These are phyloP conservation scores for Articulospora tetracladia DNA, from an alignment of 495 filamentous ascomycete species.

Conservation along the genomic window DNA sequence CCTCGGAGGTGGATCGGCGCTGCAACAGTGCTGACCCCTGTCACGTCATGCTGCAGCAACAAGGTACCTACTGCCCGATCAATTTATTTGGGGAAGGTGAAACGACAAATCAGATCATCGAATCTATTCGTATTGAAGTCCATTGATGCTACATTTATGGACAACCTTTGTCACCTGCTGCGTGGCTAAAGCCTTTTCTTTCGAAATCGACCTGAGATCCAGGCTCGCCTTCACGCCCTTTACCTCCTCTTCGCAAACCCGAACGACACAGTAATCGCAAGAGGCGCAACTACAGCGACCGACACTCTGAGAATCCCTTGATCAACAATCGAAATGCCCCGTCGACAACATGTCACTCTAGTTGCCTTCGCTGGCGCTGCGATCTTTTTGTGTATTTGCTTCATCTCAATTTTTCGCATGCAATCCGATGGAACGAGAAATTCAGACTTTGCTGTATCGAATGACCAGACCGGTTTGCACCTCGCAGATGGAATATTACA, in stretches of 20 bases:
- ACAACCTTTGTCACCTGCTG: not conserved
- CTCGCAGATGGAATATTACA: slow-evolving; percentile 43
- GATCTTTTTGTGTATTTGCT: slow-evolving; percentile 34
- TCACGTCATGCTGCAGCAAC: not conserved
- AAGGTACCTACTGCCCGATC: not conserved
- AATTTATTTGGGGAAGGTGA: slow-evolving; percentile 4
- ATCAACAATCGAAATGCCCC: slow-evolving; percentile 32
- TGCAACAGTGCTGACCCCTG: not conserved
- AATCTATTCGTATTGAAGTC: not conserved
- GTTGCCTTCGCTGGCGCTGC: slow-evolving; percentile 30
- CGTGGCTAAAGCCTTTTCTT: not conserved
- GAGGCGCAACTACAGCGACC: not conserved
- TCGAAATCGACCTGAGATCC: not conserved
- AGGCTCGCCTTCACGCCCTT: not conserved
- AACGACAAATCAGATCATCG: not conserved
- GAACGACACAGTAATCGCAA: no score
- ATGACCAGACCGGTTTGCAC: slow-evolving; percentile 30
- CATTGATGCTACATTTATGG: not conserved
- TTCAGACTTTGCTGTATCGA: slow-evolving; percentile 21
- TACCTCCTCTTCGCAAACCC: not conserved
- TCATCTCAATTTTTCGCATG: slow-evolving; percentile 29
- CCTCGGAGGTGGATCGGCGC: slow-evolving; percentile 14
- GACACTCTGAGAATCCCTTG: not conserved
- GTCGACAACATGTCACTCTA: slow-evolving; percentile 38
- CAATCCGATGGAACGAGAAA: slow-evolving; percentile 12